phyloP scores from a whole-genome alignment of 2,329 filamentous ascomycete species.

The Cladosporium colombiae region DNA sequence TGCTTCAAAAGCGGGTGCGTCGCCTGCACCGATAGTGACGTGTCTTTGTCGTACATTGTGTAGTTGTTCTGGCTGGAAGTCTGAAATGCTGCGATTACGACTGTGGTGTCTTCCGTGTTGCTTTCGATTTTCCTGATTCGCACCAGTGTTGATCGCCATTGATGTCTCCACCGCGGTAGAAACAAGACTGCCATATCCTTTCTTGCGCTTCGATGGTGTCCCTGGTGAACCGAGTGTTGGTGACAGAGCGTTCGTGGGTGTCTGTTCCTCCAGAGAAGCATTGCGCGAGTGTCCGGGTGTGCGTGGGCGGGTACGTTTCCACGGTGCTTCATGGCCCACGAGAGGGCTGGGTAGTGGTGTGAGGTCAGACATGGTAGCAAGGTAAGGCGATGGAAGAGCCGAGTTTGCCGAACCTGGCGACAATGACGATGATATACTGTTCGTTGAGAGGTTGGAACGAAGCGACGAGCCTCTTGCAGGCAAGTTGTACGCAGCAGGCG shows the following conservation, averaged over 20 bases:
- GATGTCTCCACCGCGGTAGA: slow-evolving; percentile 42
- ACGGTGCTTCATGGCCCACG: slow-evolving; percentile 45
- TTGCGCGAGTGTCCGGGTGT: slow-evolving; percentile 31
- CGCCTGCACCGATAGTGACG: slow-evolving; percentile 65
- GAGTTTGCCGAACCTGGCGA: slow-evolving; percentile 47
- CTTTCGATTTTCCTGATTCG: slow-evolving; percentile 28
- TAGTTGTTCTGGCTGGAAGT: slow-evolving; percentile 75
- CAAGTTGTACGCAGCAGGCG: slow-evolving; percentile 34
- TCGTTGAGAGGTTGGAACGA: slow-evolving; percentile 44
- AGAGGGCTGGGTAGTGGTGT: slow-evolving; percentile 56
- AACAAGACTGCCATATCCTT: slow-evolving; percentile 48
- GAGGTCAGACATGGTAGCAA: slow-evolving; percentile 51
- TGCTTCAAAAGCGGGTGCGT: slow-evolving; percentile 51
- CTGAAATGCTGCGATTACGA: slow-evolving; percentile 82
- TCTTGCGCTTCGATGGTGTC: slow-evolving; percentile 46
- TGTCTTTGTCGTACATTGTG: slow-evolving; percentile 68
- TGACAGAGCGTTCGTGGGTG: slow-evolving; percentile 23
- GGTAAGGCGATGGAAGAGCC: slow-evolving; percentile 49
- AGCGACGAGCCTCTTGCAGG: slow-evolving; percentile 34
- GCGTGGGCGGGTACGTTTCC: slow-evolving; percentile 42
- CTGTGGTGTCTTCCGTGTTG: slow-evolving; percentile 49
- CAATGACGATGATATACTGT: slow-evolving; percentile 47
- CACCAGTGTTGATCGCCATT: slow-evolving; percentile 29
- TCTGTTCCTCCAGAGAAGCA: slow-evolving; percentile 37
- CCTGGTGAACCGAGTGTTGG: neutral